Percentiles rank a stretch among this genome's conserved stretches.
These are phyloP conservation scores for Fusarium mexicanum DNA, from an alignment of 2,329 filamentous ascomycete genomes.

Conservation along the genomic window DNA sequence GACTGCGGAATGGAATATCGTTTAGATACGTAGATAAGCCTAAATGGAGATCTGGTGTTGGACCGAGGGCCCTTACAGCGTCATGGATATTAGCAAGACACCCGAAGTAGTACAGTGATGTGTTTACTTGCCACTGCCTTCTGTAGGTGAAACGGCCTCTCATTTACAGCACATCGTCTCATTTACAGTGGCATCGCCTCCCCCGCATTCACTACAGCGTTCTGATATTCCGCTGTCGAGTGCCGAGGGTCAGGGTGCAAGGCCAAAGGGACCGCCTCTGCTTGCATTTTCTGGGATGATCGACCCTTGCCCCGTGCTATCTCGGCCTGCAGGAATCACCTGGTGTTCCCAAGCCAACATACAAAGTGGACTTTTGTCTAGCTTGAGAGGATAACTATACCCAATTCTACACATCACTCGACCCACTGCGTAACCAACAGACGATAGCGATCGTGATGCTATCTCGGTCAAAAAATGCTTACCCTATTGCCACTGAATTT, in stretches of 20 bases:
- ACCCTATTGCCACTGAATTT: background rate
- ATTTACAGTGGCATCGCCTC: background rate
- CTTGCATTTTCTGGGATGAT: background rate
- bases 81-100: background rate
- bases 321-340: conserved; percentile 2
- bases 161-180: background rate
- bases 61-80: background rate
- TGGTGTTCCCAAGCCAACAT: background rate
- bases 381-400: background rate
- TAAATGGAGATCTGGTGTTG: background rate
- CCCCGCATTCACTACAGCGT: conserved; percentile 3
- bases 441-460: background rate
- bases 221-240: conserved; percentile 6
- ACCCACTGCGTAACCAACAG: background rate
- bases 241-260: conserved; percentile 4
- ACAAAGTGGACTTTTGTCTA: conserved; percentile 25
- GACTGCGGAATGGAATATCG: background rate
- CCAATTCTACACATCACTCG: background rate
- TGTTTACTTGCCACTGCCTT: background rate
- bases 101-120: background rate
- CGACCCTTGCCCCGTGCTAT: background rate
- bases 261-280: background rate
- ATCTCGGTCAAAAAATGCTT: background rate
- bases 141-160: background rate
- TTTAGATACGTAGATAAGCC: background rate